Base-by-base conservation (phyloP, 805 yeast species). In the Naumovozyma dairenensis region DNA sequence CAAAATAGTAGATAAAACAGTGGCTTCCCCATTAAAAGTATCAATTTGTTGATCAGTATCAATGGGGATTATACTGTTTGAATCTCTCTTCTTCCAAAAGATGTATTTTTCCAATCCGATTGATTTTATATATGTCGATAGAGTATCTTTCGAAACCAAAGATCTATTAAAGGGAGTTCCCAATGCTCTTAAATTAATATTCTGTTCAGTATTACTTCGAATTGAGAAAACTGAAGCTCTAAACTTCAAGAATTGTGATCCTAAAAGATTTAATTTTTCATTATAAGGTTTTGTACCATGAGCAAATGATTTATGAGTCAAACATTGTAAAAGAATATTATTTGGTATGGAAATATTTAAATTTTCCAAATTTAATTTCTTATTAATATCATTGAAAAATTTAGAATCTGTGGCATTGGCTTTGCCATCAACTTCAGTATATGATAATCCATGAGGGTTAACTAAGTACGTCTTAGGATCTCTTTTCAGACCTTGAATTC, bases 271-370 rank as follows among this genome's bases (percentile, higher is more conserved):
- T 47, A 89, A 65, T 56, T 80, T 81, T 55, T 86, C 96, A 61
- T 87, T 89, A 62, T 82, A 84, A 6, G 96, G 96, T 48, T 78
- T 75, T 42, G 72, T 65, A 7, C 95, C 96, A 60, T 84, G 93
- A 4, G 93, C 94, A 66, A 86, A 89, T 16, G 95, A 83, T 62
- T 89, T 89, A 63, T 89, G 96, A 5, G 96, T 87, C 48, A 87
- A 63, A 26, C 83, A 76, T 62, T 89, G 97, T 40, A 85, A 64
- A 16, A 80, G 60, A 38, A 80, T 45, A 5, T 68, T 67, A 48
- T 83, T 80, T 4, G 79, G 66, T 27, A 87, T 62, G 27, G 64
- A 44, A 9, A 57, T 46, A 15, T 42, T 43, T 34, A 41, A 46
- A 28, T 47, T 35, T 13, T 40, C 38, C n/a, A 57, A 40, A 16